Evolutionary conservation across 2,329 filamentous ascomycete species (phyloP), one percentile per base, ranked within the genome.

Genomic region (Dactylella cylindrospora): DNA sequence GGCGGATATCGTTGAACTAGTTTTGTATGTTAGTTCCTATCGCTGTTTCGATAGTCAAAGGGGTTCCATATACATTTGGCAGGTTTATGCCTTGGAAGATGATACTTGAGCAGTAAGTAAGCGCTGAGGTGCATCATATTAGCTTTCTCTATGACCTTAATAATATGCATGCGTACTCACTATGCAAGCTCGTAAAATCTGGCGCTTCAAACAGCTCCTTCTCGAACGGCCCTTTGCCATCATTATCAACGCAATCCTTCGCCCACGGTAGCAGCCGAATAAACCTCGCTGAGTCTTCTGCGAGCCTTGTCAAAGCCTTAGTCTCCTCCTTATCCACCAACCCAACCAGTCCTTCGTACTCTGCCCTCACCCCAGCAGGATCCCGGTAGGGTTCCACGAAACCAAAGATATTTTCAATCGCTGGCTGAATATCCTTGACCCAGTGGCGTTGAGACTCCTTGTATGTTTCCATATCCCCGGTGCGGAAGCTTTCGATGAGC

Each of bases 381-480:
- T 81, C 79, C 39, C 78, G 71, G 66, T 80, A 80, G 0, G 78
- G 78, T 68, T 80, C 78, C 49, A 80, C 75, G 68, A 80, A 80
- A 5, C 78, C 78, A 59, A 80, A 75, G 40, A 79, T 77, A 7
- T 73, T 75, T 70, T 80, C 79, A 2, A 80, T 78, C 44, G 72
- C 71, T 0, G 78, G 75, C 3, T 75, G 74, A 62, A 76, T 78
- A 67, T 81, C 78, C 40, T 74, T 73, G 40, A 80, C 79, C 79
- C 79, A 81, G 15, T 73, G 74, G 20, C 75, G 72, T 66, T 80
- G 78, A 28, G 76, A 76, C 19, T 90, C 81, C 73, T 90, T 90
- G 77, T 87, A 90, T 10, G 82, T 82, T 64, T 86, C 78, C 41
- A 91, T 77, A 22, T 86, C 90, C 28, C 88, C 88, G 19, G 79